These are phyloP conservation scores for Saturnispora serradocipensis DNA, from an alignment of 805 yeast genomes.

Conservation along the genomic window DNA sequence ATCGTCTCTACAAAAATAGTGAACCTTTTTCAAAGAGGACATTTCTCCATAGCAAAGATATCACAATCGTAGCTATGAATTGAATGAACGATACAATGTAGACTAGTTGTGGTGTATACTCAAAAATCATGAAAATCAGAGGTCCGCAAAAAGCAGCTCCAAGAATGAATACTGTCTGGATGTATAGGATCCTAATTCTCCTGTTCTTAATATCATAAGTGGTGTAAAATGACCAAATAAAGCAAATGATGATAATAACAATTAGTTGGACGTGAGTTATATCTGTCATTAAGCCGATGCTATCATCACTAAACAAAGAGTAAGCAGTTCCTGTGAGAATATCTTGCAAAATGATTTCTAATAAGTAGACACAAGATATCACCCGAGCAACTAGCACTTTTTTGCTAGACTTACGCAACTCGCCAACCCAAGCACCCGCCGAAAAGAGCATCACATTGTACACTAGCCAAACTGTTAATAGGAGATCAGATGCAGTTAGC, in stretches of 20 bases:
- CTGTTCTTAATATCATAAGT: not conserved
- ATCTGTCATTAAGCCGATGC: not conserved
- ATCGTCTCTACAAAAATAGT: no score
- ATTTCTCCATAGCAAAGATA: not conserved
- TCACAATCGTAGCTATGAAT: not conserved
- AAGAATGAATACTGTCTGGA: not conserved
- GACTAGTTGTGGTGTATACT: not conserved
- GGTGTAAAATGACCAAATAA: not conserved
- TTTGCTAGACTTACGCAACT: not conserved
- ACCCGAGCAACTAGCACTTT: not conserved
- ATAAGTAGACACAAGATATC: not conserved
- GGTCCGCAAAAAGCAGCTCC: not conserved
- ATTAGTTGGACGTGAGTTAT: not conserved
- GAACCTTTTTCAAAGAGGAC: not conserved
- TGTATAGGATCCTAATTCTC: not conserved
- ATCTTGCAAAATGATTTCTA: not conserved
- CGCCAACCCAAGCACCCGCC: not conserved
- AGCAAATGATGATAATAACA: not conserved
- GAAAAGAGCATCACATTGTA: not conserved
- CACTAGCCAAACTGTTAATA: not conserved
- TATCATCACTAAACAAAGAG: not conserved
- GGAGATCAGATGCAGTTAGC: not conserved
- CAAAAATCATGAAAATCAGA: not conserved
- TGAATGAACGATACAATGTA: not conserved
- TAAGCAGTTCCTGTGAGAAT: not conserved